These are phyloP conservation scores for Leccinum olivaceoglutinosum DNA, from an alignment of 1,284 basidiomycete species.

Conservation along the genomic window DNA sequence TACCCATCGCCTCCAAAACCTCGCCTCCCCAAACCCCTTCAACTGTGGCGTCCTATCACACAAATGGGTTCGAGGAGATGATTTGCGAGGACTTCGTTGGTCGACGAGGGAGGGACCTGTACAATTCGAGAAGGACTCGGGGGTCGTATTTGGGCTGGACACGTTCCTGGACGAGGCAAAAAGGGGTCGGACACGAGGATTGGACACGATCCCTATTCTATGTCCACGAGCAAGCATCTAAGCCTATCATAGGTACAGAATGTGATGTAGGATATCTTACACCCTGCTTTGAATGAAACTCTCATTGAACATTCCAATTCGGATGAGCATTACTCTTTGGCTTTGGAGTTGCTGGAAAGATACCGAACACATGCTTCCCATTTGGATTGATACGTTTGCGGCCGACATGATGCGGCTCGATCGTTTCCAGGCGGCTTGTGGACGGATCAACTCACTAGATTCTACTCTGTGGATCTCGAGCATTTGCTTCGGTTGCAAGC, in stretches of 20 bases:
- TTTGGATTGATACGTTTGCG: background rate
- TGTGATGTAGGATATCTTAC: too few species aligned
- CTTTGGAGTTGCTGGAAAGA: background rate
- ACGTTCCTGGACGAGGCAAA: constrained; percentile 97
- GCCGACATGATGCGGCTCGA: background rate
- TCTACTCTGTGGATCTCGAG: background rate
- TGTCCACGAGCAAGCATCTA: too few species aligned
- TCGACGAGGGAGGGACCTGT: constrained; percentile 80
- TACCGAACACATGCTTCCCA: background rate
- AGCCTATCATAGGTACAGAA: too few species aligned
- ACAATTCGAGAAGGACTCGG: constrained; percentile 96
- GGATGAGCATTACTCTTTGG: background rate
- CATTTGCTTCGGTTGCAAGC: background rate
- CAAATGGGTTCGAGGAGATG: too few species aligned
- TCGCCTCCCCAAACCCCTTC: too few species aligned
- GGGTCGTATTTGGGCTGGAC: constrained; percentile 97
- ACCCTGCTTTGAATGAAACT: background rate
- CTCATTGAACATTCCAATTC: background rate
- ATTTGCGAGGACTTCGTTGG: too few species aligned
- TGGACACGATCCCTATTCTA: constrained; percentile 45
- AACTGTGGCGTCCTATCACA: too few species aligned
- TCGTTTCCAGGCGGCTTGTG: background rate
- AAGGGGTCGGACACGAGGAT: constrained; percentile 83
- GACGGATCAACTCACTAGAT: background rate
- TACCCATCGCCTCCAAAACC: too few species aligned